Conservation (phyloP, 805 yeast species). For the Tetrapisispora fleetii region DNA sequence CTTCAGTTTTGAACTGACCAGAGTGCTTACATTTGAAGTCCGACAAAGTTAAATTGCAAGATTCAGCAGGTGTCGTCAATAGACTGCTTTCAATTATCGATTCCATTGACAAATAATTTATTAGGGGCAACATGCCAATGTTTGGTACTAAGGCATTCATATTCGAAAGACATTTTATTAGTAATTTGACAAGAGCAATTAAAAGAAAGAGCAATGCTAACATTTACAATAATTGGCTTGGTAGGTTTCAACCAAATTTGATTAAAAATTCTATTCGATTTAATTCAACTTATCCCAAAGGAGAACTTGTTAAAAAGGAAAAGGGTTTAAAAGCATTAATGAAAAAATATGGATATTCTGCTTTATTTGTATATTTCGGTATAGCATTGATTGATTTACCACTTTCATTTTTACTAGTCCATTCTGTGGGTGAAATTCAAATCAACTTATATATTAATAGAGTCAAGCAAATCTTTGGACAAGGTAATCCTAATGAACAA, state of each 20-base stretch:
- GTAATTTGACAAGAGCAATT: background rate
- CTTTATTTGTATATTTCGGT: slow-evolving; percentile 72
- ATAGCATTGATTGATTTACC: slow-evolving; percentile 75
- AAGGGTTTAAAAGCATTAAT: slow-evolving; percentile 48
- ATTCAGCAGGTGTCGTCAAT: too few relatives aligned
- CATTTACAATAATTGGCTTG: background rate
- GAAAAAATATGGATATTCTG: slow-evolving; percentile 85
- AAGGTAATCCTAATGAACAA: slow-evolving; percentile 39
- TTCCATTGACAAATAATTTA: background rate
- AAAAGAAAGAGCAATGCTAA: background rate
- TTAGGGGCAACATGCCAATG: background rate
- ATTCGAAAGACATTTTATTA: background rate
- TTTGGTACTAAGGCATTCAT: background rate
- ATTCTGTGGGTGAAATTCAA: slow-evolving; percentile 75
- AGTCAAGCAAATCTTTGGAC: slow-evolving; percentile 54
- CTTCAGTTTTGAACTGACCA: too few relatives aligned
- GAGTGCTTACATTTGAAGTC: too few relatives aligned
- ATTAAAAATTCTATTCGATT: slow-evolving; percentile 2
- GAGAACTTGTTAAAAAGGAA: slow-evolving; percentile 4
- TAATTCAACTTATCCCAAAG: slow-evolving; percentile 4
- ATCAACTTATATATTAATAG: slow-evolving; percentile 58
- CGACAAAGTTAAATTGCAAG: too few relatives aligned
- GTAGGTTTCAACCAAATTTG: background rate
- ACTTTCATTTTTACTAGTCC: slow-evolving; percentile 71
- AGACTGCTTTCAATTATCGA: background rate